Evolutionary conservation across 192 early-diverging fungal species (phyloP).

Genomic region (Diversispora eburnea): DNA sequence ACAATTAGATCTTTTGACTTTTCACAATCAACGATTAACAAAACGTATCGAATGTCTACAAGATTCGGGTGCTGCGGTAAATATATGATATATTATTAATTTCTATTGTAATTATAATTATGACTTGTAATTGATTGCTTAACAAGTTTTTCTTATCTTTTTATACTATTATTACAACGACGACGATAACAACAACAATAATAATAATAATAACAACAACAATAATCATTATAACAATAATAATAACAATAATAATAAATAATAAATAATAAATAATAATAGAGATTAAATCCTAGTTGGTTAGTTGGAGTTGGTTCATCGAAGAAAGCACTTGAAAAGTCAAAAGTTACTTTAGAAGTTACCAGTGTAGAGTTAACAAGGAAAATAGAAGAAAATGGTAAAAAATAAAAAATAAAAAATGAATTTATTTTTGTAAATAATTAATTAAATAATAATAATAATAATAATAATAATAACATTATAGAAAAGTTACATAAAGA

Average conservation of each 20-base stretch:
- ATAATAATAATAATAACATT: not conserved
- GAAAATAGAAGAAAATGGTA: constrained; percentile 63
- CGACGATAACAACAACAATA: no score
- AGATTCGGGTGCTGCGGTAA: constrained; percentile 36
- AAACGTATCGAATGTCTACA: constrained; percentile 59
- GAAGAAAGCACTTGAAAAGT: constrained; percentile 58
- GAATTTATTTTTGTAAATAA: not conserved
- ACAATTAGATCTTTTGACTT: constrained; percentile 54
- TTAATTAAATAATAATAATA: no score
- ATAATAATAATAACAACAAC: no score
- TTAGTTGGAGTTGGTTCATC: constrained; percentile 42
- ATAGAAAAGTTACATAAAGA: constrained; percentile 43
- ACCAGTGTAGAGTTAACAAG: constrained; percentile 44
- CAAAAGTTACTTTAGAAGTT: constrained; percentile 44
- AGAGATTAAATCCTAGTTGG: constrained; percentile 40
- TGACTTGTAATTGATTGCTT: not conserved
- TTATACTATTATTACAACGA: not conserved
- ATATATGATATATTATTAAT: not conserved
- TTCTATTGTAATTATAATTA: not conserved
- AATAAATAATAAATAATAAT: not conserved
- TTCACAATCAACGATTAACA: constrained; percentile 57
- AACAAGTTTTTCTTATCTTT: constrained; percentile 1
- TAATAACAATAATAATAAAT: no score
- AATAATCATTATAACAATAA: no score
- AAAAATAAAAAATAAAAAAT: not conserved